Base-by-base conservation (phyloP, 2,329 filamentous ascomycete species). In the Colletotrichum shisoi region DNA sequence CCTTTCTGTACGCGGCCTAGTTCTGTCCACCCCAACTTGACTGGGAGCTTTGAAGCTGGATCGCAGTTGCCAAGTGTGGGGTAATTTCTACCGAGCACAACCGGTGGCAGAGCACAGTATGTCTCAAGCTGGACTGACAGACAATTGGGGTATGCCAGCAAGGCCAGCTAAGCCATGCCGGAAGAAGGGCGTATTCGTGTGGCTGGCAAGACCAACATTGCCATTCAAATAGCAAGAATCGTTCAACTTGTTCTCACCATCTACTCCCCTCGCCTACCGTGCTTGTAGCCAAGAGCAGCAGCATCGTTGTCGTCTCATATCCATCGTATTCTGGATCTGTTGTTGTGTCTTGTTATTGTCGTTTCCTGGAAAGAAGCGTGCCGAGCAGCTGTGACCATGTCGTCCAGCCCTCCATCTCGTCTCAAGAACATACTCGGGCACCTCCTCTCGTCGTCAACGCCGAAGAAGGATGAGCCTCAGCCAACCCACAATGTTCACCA, bases 401-500 rank as follows among this genome's bases (percentile, higher is more conserved):
- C 89, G 89, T 89, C 89, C n/a, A 82, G 83, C 57, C 83, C 89
- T 60, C 79, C 83, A 27, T 87, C 86, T 48, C 87, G 89, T 68
- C 82, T 92, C 62, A 80, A 81, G 64, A 85, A 81, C 69, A 82
- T 91, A 70, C 78, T 84, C 42, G 81, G 80, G 64, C 86, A 86
- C 71, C 79, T 85, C 44, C 72, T 77, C 34, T 76, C 78, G 56
- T 77, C 79, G 15, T 54, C 71, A 51, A 70, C 63, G 7, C 21
- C 57, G n/a, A 45, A 56, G 56, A 45, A 42, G 27, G 58, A 62
- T 71, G 80, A 71, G 76, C 81, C 73, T 76, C 78, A 71, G 63
- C 79, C 82, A 68, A 82, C 81, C 70, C 77, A 82, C 74, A 87
- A 93, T 77, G 85, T 91, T 73, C 91, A 94, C 78, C 87, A 90